Conservation (phyloP, 805 yeast species). For the Scheffersomyces coipomensis region DNA sequence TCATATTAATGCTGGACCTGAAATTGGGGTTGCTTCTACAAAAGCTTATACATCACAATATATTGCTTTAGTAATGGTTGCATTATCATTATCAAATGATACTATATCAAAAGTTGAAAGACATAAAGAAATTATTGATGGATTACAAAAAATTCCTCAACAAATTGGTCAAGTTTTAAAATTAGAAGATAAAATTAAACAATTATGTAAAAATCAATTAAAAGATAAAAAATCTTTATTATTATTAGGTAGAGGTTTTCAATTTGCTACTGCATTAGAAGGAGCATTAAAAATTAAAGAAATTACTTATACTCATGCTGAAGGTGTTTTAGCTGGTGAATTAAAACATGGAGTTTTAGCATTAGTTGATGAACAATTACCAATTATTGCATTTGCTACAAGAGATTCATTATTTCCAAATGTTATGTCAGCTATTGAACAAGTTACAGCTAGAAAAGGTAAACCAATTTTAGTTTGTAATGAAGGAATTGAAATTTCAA, state of each 20-base stretch:
- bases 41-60: conserved; percentile 98
- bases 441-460: conserved; percentile 96
- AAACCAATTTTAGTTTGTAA: conserved; percentile 92
- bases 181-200: conserved; percentile 71
- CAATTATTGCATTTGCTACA: conserved; percentile 94
- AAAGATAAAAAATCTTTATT: conserved; percentile 83
- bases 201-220: conserved; percentile 69
- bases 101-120: conserved; percentile 73
- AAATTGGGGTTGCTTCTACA: conserved; percentile 98
- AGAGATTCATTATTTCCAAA: conserved; percentile 95
- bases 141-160: conserved; percentile 77
- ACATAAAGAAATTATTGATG: conserved; percentile 82
- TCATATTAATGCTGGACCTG: conserved; percentile 99
- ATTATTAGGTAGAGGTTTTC: conserved; percentile 96
- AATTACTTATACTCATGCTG: conserved; percentile 98
- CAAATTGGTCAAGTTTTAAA: conserved; percentile 78
- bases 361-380: conserved; percentile 88
- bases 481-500: conserved; percentile 65
- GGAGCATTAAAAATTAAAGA: conserved; percentile 98
- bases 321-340: conserved; percentile 99
- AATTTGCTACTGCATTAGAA: conserved; percentile 94
- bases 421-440: conserved; percentile 92
- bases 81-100: conserved; percentile 91
- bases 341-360: conserved; percentile 98
- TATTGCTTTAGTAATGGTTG: conserved; percentile 96